These are phyloP conservation scores for Begonia loranthoides DNA, from an alignment of 306 rosid species.

Conservation along the genomic window DNA sequence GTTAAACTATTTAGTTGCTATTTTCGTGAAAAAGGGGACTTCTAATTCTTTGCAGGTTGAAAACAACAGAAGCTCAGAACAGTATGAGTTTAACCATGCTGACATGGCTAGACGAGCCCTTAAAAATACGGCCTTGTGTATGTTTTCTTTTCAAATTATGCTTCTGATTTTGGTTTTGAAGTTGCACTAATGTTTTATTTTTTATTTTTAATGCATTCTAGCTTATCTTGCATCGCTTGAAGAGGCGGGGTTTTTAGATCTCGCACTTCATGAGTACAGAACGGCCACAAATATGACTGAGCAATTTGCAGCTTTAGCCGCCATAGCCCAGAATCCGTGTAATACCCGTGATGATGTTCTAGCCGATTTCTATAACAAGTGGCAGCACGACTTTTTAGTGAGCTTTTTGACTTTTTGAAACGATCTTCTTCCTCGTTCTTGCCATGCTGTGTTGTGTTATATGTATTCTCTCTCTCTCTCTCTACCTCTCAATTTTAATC, in stretches of 20 bases:
- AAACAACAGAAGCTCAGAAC: slow-evolving; percentile 58
- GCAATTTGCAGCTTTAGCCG: slow-evolving; percentile 89
- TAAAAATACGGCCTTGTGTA: slow-evolving; percentile 85
- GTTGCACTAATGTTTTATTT: slow-evolving; percentile 9
- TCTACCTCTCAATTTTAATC: no score
- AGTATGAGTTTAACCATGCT: slow-evolving; percentile 56
- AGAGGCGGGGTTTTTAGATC: slow-evolving; percentile 35
- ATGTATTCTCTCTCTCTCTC: no score
- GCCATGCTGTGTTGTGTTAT: no score
- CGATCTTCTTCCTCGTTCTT: no score
- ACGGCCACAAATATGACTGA: slow-evolving; percentile 96
- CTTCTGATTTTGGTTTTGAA: slow-evolving; percentile 4
- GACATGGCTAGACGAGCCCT: slow-evolving; percentile 87
- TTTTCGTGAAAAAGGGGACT: slow-evolving; percentile 1
- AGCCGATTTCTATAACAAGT: slow-evolving; percentile 73
- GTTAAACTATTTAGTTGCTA: slow-evolving; percentile 4
- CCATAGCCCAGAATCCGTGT: slow-evolving; percentile 80
- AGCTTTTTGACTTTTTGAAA: neutral
- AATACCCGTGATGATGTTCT: slow-evolving; percentile 71
- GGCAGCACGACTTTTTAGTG: slow-evolving; percentile 92
- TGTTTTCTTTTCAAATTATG: slow-evolving; percentile 13
- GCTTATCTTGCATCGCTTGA: slow-evolving; percentile 74
- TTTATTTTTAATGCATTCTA: slow-evolving; percentile 22
- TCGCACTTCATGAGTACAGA: slow-evolving; percentile 53
- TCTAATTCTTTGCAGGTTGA: slow-evolving; percentile 39